These are phyloP conservation scores for Chlorella sp. DNA, from an alignment of 139 green algal genomes.

Conservation along the genomic window DNA sequence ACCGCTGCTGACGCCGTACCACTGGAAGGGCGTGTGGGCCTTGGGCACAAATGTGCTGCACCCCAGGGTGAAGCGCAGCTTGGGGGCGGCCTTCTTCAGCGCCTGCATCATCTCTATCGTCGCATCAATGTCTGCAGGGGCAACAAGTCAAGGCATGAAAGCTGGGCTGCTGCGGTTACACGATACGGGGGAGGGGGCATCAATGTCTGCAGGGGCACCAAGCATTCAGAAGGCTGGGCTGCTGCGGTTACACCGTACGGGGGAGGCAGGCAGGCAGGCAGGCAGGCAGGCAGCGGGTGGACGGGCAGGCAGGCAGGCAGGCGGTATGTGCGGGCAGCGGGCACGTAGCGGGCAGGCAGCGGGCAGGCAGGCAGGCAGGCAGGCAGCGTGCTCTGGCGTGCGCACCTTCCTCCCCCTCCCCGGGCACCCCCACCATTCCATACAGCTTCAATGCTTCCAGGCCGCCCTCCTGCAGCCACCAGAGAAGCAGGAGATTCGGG, in stretches of 20 bases:
- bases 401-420: conserved; percentile 50
- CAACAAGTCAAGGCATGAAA: neutral
- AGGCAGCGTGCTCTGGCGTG: too few relatives aligned
- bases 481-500: neutral
- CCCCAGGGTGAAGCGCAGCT: conserved; percentile 53
- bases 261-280: too few relatives aligned
- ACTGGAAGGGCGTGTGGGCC: conserved; percentile 64
- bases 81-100: conserved; percentile 24
- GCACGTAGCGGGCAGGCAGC: too few relatives aligned
- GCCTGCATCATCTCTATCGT: conserved; percentile 62
- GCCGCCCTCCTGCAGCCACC: conserved; percentile 47
- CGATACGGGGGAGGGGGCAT: too few relatives aligned
- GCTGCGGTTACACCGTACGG: too few relatives aligned
- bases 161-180: too few relatives aligned
- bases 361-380: neutral
- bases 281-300: too few relatives aligned
- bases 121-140: conserved; percentile 47
- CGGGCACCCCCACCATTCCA: conserved; percentile 65
- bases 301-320: too few relatives aligned
- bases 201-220: too few relatives aligned
- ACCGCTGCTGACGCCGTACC: conserved; percentile 47
- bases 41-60: conserved; percentile 69
- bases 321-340: too few relatives aligned
- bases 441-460: conserved; percentile 64
- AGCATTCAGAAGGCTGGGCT: too few relatives aligned